Conservation (phyloP, 1,284 basidiomycete genomes). For the Ceratorhiza oryzae-sativae region DNA sequence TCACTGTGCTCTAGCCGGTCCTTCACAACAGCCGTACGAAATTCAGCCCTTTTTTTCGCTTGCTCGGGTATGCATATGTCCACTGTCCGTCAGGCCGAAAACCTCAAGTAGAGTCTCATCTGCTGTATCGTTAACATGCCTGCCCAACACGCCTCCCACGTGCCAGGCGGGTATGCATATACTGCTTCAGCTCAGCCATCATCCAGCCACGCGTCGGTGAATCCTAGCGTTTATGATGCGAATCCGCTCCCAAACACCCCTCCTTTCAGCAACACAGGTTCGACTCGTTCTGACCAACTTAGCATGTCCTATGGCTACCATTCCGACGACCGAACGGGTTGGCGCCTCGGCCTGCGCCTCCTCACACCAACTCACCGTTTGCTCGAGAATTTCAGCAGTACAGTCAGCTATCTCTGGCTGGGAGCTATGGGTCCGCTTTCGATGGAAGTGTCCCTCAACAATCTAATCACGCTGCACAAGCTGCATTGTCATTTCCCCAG, state of each 20-base stretch:
- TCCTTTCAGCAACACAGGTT: slow-evolving; percentile 2
- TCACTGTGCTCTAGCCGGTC: slow-evolving; percentile 30
- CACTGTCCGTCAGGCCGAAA: slow-evolving; percentile 29
- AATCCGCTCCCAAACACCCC: slow-evolving; percentile 17
- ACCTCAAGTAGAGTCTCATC: slow-evolving; percentile 38
- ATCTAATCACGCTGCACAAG: slow-evolving; percentile 22
- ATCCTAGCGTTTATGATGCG: slow-evolving; percentile 32
- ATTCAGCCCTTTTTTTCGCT: slow-evolving; percentile 39
- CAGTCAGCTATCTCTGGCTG: slow-evolving; percentile 15
- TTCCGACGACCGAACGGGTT: background rate
- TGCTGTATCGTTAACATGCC: slow-evolving; percentile 36
- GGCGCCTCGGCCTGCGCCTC: slow-evolving; percentile 1
- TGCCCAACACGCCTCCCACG: slow-evolving; percentile 37
- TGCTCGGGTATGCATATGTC: slow-evolving; percentile 38
- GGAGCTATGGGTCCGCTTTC: slow-evolving; percentile 19
- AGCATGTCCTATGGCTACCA: slow-evolving; percentile 16
- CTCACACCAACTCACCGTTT: slow-evolving; percentile 4
- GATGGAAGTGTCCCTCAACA: slow-evolving; percentile 20
- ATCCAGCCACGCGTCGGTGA: slow-evolving; percentile 20
- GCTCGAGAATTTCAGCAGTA: slow-evolving; percentile 34
- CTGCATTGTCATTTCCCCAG: slow-evolving; percentile 38
- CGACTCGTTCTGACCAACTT: slow-evolving; percentile 21
- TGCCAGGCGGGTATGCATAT: slow-evolving; percentile 38
- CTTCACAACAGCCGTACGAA: slow-evolving; percentile 35
- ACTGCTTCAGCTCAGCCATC: slow-evolving; percentile 31